Conservation (phyloP, 1,139 yeast genomes). For the Geotrichum citri-aurantii region DNA sequence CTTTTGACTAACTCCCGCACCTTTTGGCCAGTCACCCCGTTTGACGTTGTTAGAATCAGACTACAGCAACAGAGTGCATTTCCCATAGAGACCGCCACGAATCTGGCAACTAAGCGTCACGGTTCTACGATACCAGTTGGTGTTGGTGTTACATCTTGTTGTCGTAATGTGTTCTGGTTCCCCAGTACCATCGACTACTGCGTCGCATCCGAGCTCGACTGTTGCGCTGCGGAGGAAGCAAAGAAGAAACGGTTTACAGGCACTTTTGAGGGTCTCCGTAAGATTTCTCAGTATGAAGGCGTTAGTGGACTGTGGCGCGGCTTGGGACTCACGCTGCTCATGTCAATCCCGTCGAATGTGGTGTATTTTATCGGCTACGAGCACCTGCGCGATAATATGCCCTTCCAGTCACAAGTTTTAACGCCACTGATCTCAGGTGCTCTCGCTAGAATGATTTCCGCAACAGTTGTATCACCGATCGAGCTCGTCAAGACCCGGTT, state of each 20-base stretch:
- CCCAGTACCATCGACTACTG: conserved; percentile 40
- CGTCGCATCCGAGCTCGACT: conserved; percentile 35
- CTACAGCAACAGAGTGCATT: conserved; percentile 72
- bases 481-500: conserved; percentile 83
- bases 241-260: conserved; percentile 41
- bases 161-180: conserved; percentile 39
- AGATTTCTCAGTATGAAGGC: conserved; percentile 71
- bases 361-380: conserved; percentile 95
- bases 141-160: conserved; percentile 37
- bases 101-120: conserved; percentile 21
- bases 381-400: conserved; percentile 68
- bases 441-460: conserved; percentile 74
- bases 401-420: conserved; percentile 45
- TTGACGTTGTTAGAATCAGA: conserved; percentile 87
- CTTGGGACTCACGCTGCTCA: conserved; percentile 67
- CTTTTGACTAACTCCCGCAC: not conserved
- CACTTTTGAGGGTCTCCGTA: conserved; percentile 66
- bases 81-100: conserved; percentile 23
- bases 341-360: conserved; percentile 91
- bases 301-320: conserved; percentile 81
- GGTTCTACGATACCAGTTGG: conserved; percentile 28
- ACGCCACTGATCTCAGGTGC: conserved; percentile 88
- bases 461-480: conserved; percentile 79
- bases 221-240: conserved; percentile 36
- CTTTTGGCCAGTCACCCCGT: conserved; percentile 65